phyloP scores from a whole-genome alignment of 305 asterid genomes.

The Coffea humblotiana region DNA sequence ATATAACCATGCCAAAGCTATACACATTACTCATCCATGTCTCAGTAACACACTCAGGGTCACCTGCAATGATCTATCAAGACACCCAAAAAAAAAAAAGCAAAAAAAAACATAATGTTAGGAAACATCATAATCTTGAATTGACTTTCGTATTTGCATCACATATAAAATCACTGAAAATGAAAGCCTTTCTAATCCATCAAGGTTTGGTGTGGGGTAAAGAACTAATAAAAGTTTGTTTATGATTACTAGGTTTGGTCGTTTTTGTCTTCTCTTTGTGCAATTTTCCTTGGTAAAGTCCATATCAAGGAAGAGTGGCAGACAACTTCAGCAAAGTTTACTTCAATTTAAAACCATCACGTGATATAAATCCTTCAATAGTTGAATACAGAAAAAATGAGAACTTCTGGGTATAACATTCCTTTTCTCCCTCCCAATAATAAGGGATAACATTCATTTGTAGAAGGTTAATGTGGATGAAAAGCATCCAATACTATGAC shows the following conservation, averaged over 20 bases:
- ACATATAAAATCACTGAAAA: background rate
- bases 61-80: slow-evolving; percentile 34
- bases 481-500: too few relatives aligned
- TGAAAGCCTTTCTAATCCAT: background rate
- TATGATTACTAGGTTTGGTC: background rate
- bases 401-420: too few relatives aligned
- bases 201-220: background rate
- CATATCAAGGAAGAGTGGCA: slow-evolving; percentile 1
- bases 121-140: slow-evolving; percentile 3
- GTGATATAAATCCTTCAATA: background rate
- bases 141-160: background rate
- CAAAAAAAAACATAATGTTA: background rate
- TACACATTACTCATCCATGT: too few relatives aligned
- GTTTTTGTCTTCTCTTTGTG: background rate
- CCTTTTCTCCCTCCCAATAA: too few relatives aligned
- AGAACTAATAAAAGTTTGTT: background rate
- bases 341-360: background rate
- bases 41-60: too few relatives aligned
- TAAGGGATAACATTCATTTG: background rate
- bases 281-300: background rate
- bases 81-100: background rate
- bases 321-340: background rate
- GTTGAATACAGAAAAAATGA: too few relatives aligned
- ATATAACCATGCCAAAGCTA: too few relatives aligned
- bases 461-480: too few relatives aligned